These are phyloP conservation scores for Tylopilus sp. DNA, from an alignment of 768 basidiomycete species.

Conservation along the genomic window DNA sequence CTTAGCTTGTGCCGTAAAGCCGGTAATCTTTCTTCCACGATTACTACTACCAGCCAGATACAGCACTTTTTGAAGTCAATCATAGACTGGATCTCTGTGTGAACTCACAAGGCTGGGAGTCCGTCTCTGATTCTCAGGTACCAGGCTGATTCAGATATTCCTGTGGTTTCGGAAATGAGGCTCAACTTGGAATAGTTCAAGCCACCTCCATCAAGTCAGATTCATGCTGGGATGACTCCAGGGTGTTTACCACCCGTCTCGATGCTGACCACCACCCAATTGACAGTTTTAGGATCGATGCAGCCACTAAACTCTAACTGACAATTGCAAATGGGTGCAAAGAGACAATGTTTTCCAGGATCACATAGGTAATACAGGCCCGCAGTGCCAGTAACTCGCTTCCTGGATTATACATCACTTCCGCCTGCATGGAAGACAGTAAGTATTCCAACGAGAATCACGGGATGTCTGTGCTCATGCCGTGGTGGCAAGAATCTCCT, in stretches of 20 bases:
- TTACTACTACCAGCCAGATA: not conserved
- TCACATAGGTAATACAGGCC: not conserved
- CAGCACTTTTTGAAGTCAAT: too few relatives aligned
- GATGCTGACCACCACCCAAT: not conserved
- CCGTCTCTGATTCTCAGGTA: too few relatives aligned
- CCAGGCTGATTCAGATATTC: too few relatives aligned
- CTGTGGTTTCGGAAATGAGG: not conserved
- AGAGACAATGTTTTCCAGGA: not conserved
- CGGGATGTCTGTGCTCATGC: not conserved
- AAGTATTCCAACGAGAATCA: not conserved
- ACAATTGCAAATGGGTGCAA: not conserved
- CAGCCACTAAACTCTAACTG: not conserved
- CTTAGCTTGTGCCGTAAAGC: not conserved
- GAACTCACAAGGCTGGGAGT: not conserved
- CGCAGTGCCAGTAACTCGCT: too few relatives aligned
- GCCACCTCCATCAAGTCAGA: too few relatives aligned
- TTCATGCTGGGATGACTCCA: too few relatives aligned
- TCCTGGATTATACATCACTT: not conserved
- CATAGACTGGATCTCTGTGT: not conserved
- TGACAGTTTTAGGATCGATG: not conserved
- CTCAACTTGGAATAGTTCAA: not conserved
- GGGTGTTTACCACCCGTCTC: too few relatives aligned
- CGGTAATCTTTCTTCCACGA: not conserved
- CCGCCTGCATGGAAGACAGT: not conserved
- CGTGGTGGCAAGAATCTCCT: not conserved